Evolutionary conservation across 1,139 yeast genomes (phyloP).

Genomic region (Tardiomyces depauwii): DNA sequence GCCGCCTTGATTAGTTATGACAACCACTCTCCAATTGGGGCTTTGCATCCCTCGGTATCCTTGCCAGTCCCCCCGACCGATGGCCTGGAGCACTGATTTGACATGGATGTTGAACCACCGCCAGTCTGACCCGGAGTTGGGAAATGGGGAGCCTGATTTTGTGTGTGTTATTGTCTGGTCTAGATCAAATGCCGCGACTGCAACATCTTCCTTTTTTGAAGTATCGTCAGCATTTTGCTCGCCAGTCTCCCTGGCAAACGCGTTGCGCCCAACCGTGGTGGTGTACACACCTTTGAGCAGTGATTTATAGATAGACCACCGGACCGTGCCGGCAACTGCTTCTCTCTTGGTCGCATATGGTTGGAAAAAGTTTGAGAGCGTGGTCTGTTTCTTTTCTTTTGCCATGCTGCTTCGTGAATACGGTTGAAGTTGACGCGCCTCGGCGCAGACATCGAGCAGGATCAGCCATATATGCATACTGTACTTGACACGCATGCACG

Average conservation of each 20-base stretch:
- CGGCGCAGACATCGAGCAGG: too few relatives aligned
- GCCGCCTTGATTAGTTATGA: conserved; percentile 85
- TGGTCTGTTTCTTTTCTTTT: neutral
- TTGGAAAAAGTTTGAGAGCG: neutral
- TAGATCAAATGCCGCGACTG: conserved; percentile 61
- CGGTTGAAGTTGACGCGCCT: too few relatives aligned
- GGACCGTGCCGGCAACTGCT: neutral
- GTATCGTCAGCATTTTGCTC: neutral
- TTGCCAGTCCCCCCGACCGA: neutral
- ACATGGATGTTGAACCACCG: conserved; percentile 33
- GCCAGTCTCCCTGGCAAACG: neutral
- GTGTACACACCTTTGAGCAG: conserved; percentile 3
- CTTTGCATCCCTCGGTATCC: conserved; percentile 37
- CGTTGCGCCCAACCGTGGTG: neutral
- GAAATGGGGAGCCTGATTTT: conserved; percentile 44
- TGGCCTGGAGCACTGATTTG: conserved; percentile 1
- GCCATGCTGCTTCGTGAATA: neutral
- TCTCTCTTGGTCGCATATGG: neutral
- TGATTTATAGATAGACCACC: neutral
- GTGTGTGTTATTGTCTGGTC: conserved; percentile 63
- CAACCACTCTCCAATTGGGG: neutral
- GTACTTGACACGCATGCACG: too few relatives aligned
- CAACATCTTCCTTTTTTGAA: conserved; percentile 2
- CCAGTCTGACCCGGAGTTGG: conserved; percentile 59
- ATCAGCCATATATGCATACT: too few relatives aligned